Conservation (phyloP, 306 rosid genomes). For the Prunus persica region Prunus_persica_NCBIv2 NC_034013.1:14018001-14018500, state of each 20-base stretch:
- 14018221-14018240: not conserved
- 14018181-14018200: not conserved
- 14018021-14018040: not conserved
- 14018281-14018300: not conserved
- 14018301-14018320: not conserved
- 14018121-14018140: not conserved
- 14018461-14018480: constrained; percentile 11
- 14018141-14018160: not conserved
- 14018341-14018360: constrained; percentile 96
- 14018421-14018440: constrained; percentile 90
- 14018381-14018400: constrained; percentile 92
- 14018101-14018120: not conserved
- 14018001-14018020: not conserved
- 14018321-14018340: constrained; percentile 25
- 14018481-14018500: constrained; percentile 7
- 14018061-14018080: not conserved
- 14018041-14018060: not conserved
- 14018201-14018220: not conserved
- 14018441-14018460: constrained; percentile 18
- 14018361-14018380: constrained; percentile 94
- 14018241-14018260: not conserved
- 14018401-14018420: constrained; percentile 97
- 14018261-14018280: not conserved
- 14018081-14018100: not conserved
- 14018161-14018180: not conserved